Conservation (phyloP, 106 monocot genomes). For the Apostasia ramifera region DNA sequence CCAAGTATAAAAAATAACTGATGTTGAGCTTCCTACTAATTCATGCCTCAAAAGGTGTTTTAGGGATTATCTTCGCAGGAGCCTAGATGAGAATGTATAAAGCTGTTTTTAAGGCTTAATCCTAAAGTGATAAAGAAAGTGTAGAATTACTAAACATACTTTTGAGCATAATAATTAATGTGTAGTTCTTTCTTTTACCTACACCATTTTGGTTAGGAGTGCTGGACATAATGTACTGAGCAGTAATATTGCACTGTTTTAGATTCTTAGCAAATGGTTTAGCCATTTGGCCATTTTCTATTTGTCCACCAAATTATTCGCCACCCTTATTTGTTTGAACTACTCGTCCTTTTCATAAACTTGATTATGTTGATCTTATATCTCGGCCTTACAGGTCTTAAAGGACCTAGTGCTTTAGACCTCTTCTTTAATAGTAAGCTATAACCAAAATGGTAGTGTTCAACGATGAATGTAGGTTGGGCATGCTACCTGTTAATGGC, state of each 20-base stretch:
- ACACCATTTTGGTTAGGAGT: neutral
- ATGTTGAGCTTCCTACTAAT: neutral
- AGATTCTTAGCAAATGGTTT: neutral
- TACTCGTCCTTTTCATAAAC: neutral
- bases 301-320: neutral
- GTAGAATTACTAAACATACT: too few species aligned
- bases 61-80: too few species aligned
- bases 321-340: neutral
- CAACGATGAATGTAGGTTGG: neutral
- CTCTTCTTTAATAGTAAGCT: neutral
- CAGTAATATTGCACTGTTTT: neutral
- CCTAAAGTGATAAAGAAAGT: too few species aligned
- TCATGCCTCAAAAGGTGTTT: too few species aligned
- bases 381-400: neutral
- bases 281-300: neutral
- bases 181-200: too few species aligned
- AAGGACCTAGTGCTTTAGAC: neutral
- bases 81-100: too few species aligned
- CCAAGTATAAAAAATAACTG: neutral
- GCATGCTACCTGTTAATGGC: too few species aligned
- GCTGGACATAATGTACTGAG: neutral
- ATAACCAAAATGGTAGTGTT: neutral
- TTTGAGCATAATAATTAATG: too few species aligned
- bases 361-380: neutral
- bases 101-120: too few species aligned